Conservation (phyloP, 768 basidiomycete genomes). For the Termitomyces sp. region DNA sequence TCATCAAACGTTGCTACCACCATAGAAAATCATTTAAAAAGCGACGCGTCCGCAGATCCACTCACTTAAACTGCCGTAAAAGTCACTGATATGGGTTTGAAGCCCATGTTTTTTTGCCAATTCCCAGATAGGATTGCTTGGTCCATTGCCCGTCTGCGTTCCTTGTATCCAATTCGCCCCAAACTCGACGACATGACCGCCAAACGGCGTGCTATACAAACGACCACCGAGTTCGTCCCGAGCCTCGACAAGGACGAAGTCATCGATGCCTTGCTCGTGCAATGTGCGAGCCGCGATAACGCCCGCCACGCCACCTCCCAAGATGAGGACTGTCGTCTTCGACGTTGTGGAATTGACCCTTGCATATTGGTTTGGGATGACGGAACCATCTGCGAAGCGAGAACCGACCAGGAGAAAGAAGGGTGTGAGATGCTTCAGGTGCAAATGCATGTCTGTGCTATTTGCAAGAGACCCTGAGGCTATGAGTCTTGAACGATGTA, state of each 20-base stretch:
- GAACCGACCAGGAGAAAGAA: neutral
- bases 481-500: neutral
- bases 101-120: conserved; percentile 53
- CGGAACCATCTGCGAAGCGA: neutral
- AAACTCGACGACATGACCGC: conserved; percentile 44
- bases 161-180: conserved; percentile 63
- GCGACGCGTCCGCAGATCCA: neutral
- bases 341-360: neutral
- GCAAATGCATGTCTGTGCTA: neutral
- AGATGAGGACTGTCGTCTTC: conserved; percentile 41
- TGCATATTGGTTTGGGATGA: neutral
- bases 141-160: conserved; percentile 39
- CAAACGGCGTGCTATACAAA: conserved; percentile 44
- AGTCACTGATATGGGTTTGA: conserved; percentile 37
- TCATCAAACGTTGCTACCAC: conserved; percentile 49
- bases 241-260: conserved; percentile 60
- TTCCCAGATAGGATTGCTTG: conserved; percentile 54
- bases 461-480: neutral
- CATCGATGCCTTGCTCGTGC: conserved; percentile 45
- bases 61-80: conserved; percentile 38
- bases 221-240: conserved; percentile 55
- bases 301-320: conserved; percentile 65
- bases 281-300: conserved; percentile 61
- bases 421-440: neutral
- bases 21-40: neutral